phyloP scores from a whole-genome alignment of 2,329 filamentous ascomycete genomes.

The Penicillium sp. region DNA sequence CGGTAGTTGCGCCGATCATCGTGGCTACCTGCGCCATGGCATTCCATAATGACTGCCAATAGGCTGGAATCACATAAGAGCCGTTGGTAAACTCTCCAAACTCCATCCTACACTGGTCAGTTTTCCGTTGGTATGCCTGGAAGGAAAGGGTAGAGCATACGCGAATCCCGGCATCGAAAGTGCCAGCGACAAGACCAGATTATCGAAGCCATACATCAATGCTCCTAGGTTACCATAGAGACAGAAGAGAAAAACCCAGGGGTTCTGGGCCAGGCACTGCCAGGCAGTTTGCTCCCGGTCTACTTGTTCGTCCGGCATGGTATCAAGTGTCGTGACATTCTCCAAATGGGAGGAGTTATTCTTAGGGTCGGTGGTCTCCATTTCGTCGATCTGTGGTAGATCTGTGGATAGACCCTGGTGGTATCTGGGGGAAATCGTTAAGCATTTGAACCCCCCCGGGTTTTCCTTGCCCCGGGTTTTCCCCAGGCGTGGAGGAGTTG shows the following conservation, averaged over 20 bases:
- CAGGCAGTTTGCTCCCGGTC: neutral
- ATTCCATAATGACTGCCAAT: conserved; percentile 11
- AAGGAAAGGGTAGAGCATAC: neutral
- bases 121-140: neutral
- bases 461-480: neutral
- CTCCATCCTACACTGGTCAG: neutral
- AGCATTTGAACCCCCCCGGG: neutral
- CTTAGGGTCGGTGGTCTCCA: conserved; percentile 2
- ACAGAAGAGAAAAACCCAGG: conserved; percentile 9
- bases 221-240: conserved; percentile 11
- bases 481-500: neutral
- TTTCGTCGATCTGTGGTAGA: neutral
- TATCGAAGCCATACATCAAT: conserved; percentile 13
- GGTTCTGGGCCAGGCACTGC: conserved; percentile 7
- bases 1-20: conserved; percentile 7
- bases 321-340: conserved; percentile 1
- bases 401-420: neutral
- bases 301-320: neutral
- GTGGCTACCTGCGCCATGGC: conserved; percentile 9
- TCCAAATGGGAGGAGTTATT: conserved; percentile 5
- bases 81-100: conserved; percentile 2
- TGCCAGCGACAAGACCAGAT: conserved; percentile 8
- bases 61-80: conserved; percentile 8
- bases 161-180: conserved; percentile 8
- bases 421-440: neutral